Conservation (phyloP, 2,329 filamentous ascomycete genomes). For the Rutstroemia sp. region DNA sequence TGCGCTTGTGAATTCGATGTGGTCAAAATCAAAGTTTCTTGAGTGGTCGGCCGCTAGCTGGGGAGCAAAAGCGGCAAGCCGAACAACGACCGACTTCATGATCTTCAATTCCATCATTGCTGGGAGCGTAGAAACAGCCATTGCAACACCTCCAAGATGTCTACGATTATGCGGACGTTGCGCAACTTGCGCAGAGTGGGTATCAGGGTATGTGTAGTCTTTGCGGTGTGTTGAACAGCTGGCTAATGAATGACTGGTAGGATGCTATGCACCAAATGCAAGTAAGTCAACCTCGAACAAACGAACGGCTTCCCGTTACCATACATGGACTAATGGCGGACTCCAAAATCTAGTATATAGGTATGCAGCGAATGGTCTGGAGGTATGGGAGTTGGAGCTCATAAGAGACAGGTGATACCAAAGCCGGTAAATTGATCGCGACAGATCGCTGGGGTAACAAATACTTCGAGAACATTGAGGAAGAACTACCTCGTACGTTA, state of each 20-base stretch:
- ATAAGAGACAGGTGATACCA: slow-evolving; percentile 73
- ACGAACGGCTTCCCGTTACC: slow-evolving; percentile 16
- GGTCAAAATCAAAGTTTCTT: no score
- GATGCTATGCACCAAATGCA: slow-evolving; percentile 89
- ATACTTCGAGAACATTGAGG: slow-evolving; percentile 84
- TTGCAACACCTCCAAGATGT: slow-evolving; percentile 57
- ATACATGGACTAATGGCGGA: slow-evolving; percentile 14
- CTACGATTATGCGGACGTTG: slow-evolving; percentile 79
- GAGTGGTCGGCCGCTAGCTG: not conserved
- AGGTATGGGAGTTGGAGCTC: slow-evolving; percentile 9
- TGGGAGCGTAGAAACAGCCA: slow-evolving; percentile 11
- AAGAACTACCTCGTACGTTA: slow-evolving; percentile 81
- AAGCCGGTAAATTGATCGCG: slow-evolving; percentile 79
- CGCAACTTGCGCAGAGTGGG: slow-evolving; percentile 83
- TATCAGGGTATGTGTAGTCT: slow-evolving; percentile 59
- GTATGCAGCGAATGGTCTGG: slow-evolving; percentile 15
- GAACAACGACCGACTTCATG: slow-evolving; percentile 8
- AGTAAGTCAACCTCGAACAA: slow-evolving; percentile 48
- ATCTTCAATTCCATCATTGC: slow-evolving; percentile 9
- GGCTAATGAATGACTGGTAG: slow-evolving; percentile 43
- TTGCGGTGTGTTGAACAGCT: not conserved
- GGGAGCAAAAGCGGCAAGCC: slow-evolving; percentile 16
- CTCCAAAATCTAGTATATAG: slow-evolving; percentile 23
- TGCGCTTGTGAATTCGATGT: not conserved
- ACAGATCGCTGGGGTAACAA: slow-evolving; percentile 93